Percentiles rank a stretch among this genome's conserved stretches.
Conservation (phyloP, 1,284 basidiomycete genomes). For the Malassezia restricta region DNA sequence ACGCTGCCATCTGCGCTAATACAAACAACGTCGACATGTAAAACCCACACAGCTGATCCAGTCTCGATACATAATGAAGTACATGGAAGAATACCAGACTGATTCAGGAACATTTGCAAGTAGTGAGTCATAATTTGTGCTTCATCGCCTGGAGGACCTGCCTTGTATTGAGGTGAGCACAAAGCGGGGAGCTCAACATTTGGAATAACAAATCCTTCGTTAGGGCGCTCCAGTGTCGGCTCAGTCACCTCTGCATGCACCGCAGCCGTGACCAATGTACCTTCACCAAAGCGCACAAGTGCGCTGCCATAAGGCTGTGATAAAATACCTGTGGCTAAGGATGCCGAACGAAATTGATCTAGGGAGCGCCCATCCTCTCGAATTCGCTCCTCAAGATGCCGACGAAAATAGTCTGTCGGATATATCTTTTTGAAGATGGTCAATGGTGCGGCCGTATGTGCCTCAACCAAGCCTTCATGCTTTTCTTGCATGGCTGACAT, state of each 20-base stretch:
- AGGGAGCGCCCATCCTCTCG: conserved; percentile 15
- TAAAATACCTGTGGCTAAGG: conserved; percentile 2
- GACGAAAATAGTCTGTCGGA: conserved; percentile 7
- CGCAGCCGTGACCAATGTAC: conserved; percentile 11
- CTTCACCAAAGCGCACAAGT: conserved; percentile 9
- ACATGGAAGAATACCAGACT: conserved; percentile 51
- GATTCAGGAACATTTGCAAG: conserved; percentile 54
- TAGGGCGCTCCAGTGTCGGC: conserved; percentile 4
- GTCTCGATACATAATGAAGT: conserved; percentile 65
- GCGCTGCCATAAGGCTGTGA: conserved; percentile 10
- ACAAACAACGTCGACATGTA: conserved; percentile 86
- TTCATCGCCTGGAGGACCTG: conserved; percentile 61
- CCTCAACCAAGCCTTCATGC: background rate
- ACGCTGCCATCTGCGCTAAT: conserved; percentile 94
- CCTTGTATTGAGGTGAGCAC: conserved; percentile 81
- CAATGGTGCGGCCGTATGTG: background rate
- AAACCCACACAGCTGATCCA: conserved; percentile 70
- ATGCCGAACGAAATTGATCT: background rate
- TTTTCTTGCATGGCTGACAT: background rate
- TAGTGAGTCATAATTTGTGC: conserved; percentile 26
- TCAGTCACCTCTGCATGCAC: conserved; percentile 7
- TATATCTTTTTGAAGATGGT: conserved; percentile 16
- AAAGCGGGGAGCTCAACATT: conserved; percentile 84
- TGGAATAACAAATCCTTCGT: conserved; percentile 46
- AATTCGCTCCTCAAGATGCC: conserved; percentile 11